These are phyloP conservation scores for Metschnikowia lunata DNA, from an alignment of 805 yeast species.

Conservation along the genomic window DNA sequence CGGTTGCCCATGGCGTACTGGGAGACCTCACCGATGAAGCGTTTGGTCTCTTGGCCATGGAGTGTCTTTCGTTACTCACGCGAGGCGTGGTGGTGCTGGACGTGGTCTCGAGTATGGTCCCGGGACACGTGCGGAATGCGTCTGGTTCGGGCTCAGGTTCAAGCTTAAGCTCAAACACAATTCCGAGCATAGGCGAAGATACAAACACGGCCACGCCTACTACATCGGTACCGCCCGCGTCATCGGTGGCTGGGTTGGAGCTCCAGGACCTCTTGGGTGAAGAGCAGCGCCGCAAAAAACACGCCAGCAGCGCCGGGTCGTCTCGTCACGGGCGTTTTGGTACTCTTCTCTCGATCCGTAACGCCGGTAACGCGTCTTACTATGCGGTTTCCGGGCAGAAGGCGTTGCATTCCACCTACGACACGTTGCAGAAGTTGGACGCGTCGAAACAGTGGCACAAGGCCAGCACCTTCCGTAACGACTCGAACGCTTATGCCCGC, in stretches of 20 bases:
- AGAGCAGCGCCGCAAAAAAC: conserved; percentile 53
- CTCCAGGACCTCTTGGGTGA: conserved; percentile 50
- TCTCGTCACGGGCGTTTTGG: conserved; percentile 92
- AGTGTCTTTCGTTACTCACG: conserved; percentile 59
- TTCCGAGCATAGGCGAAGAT: too few relatives aligned
- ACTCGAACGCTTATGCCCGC: conserved; percentile 34
- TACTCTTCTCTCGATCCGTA: conserved; percentile 68
- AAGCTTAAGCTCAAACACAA: too few relatives aligned
- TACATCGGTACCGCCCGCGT: conserved; percentile 16
- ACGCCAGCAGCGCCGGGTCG: conserved; percentile 48
- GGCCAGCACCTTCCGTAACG: conserved; percentile 34
- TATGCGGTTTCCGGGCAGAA: conserved; percentile 70
- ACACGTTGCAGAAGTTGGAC: conserved; percentile 63
- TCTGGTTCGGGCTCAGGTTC: too few relatives aligned
- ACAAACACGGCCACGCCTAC: background rate
- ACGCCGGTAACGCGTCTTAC: conserved; percentile 50
- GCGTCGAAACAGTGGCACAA: conserved; percentile 61
- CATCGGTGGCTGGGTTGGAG: conserved; percentile 36
- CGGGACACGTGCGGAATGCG: too few relatives aligned
- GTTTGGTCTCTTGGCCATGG: conserved; percentile 62
- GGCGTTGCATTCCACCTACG: conserved; percentile 47
- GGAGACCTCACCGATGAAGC: conserved; percentile 57
- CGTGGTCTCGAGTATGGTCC: conserved; percentile 1
- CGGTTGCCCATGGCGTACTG: conserved; percentile 63
- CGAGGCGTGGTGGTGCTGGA: conserved; percentile 41